Evolutionary conservation across 225 moss, liverwort and hornwort species (phyloP).

Genomic region (Polytrichum commune): DNA sequence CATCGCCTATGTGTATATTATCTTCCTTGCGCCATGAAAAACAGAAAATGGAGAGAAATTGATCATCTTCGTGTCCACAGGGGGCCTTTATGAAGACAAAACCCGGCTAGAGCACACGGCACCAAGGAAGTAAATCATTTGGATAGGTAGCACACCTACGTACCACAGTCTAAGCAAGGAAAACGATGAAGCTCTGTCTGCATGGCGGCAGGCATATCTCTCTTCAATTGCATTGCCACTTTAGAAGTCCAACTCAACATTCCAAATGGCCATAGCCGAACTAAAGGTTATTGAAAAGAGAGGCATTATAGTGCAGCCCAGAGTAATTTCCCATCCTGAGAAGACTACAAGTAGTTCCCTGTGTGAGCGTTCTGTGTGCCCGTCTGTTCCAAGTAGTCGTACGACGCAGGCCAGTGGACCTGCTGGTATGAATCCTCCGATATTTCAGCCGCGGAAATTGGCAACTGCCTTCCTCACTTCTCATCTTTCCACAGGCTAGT

Average conservation of each 20-base stretch:
- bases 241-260: neutral
- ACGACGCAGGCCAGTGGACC: neutral
- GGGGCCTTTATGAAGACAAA: constrained; percentile 6
- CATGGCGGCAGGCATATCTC: neutral
- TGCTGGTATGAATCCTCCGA: neutral
- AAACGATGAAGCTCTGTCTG: constrained; percentile 7
- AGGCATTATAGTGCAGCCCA: no score
- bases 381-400: constrained; percentile 6
- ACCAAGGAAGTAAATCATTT: no score
- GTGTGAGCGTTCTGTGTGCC: constrained; percentile 7
- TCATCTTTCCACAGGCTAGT: no score
- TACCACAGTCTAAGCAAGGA: neutral
- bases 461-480: neutral
- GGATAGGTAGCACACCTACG: no score
- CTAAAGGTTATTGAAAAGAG: constrained; percentile 2
- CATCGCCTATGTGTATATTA: neutral
- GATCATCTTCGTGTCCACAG: constrained; percentile 4
- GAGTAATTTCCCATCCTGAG: constrained; percentile 1
- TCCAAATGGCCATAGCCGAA: constrained; percentile 11
- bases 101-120: no score
- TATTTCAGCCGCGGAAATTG: constrained; percentile 9
- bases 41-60: neutral
- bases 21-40: constrained; percentile 9
- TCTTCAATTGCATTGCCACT: constrained; percentile 10
- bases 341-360: constrained; percentile 1